Base-by-base conservation (phyloP, 2,329 filamentous ascomycete genomes). In the Penicillium sp. region DNA sequence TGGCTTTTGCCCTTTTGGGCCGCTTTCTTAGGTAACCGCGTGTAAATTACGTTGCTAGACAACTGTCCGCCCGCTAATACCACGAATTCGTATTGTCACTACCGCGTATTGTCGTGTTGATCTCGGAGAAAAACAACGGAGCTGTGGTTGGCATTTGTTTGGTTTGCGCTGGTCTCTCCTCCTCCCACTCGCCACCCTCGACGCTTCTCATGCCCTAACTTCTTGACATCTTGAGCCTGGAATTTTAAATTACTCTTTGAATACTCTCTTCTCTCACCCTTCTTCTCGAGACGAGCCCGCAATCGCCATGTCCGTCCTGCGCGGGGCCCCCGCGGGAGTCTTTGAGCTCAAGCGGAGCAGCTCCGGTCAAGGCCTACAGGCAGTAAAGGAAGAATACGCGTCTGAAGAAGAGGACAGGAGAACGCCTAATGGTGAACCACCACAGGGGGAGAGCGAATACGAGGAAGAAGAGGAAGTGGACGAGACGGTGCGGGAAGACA, bases 401-500 rank as follows among this genome's bases (percentile, higher is more conserved):
- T 44, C 58, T 9, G 69, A 65, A 33, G 60, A 71, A 9, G 63
- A 65, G 12, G 59, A 63, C 19, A 35, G 57, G 28, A 45, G 53
- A 19, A 58, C 50, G 9, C 61, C 66, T 4, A 66, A 65, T 35
- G 64, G 61, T 24, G 70, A 73, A n/a, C 44, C 33, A 10, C 42
- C 50, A 2, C 64, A 61, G 30, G 68, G 60, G 26, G 68, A 66
- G 49, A 66, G 49, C 50, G 68, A 71, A n/a, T 62, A 71, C 30
- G 76, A 78, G 13, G 77, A 77, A n/a, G 76, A 80, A 17, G 76
- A 80, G 51, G 76, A 80, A 44, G 70, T 77, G 30, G 79, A 83
- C 45, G 78, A 80, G 58, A 76, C 75, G 1, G 91, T 97, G 15
- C 86, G 88, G 64, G 88, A 93, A 57, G 95, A 99, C 76, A 99